These are phyloP conservation scores for Cordyceps pruinosa DNA, from an alignment of 2,329 filamentous ascomycete species.

Conservation along the genomic window DNA sequence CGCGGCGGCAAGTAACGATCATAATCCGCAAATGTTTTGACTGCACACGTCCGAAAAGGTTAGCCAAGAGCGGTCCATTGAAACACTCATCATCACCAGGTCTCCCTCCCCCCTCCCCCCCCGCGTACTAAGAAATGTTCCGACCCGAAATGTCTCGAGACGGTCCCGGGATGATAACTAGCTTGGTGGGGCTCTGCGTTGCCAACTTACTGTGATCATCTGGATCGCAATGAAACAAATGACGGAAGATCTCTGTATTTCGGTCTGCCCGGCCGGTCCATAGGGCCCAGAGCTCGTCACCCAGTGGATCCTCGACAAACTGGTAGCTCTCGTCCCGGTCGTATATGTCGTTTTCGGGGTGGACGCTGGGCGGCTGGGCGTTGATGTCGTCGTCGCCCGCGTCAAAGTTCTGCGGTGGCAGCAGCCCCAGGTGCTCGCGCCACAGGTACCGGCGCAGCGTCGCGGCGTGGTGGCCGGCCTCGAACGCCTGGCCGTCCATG, in stretches of 20 bases:
- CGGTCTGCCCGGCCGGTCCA: constrained; percentile 63
- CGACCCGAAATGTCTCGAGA: constrained; percentile 10
- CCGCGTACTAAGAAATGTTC: neutral
- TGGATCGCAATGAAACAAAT: constrained; percentile 80
- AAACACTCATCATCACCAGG: no score
- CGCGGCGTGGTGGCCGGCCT: constrained; percentile 74
- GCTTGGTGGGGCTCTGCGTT: neutral
- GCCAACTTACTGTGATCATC: constrained; percentile 66
- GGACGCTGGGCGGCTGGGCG: constrained; percentile 61
- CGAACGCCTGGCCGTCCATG: constrained; percentile 74
- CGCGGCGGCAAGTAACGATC: constrained; percentile 66
- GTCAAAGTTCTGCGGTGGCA: constrained; percentile 66
- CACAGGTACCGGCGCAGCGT: constrained; percentile 77
- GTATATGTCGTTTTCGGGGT: constrained; percentile 57
- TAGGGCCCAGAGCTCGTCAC: constrained; percentile 57
- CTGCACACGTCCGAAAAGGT: constrained; percentile 29
- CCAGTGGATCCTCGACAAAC: constrained; percentile 65
- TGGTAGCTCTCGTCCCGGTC: constrained; percentile 55
- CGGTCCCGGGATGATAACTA: neutral
- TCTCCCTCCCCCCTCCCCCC: no score
- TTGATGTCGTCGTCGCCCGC: constrained; percentile 64
- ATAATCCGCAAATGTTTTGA: constrained; percentile 87
- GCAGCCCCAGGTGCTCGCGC: constrained; percentile 82
- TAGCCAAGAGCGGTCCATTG: no score
- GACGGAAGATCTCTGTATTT: constrained; percentile 71